phyloP scores from a whole-genome alignment of 2,329 filamentous ascomycete genomes.

The Curvularia verruculosa region DNA sequence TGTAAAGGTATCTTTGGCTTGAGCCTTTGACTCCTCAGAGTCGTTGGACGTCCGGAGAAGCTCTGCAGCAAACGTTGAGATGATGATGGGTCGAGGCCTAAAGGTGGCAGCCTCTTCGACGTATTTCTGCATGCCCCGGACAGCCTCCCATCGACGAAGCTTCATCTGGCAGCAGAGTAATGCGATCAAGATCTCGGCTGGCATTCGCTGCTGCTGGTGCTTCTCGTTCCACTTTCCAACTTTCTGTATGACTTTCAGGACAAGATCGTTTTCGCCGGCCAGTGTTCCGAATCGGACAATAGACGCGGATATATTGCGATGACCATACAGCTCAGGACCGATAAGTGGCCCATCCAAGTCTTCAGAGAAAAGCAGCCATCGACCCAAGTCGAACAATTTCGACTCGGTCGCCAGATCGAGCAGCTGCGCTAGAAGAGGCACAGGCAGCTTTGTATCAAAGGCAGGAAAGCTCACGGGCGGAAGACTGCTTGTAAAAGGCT shows the following conservation, averaged over 20 bases:
- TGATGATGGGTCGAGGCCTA: constrained; percentile 33
- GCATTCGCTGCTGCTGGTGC: constrained; percentile 36
- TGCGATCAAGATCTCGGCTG: constrained; percentile 44
- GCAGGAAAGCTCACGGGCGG: constrained; percentile 53
- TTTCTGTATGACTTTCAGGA: constrained; percentile 40
- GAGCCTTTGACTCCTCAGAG: constrained; percentile 12
- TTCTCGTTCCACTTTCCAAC: constrained; percentile 25
- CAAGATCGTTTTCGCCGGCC: constrained; percentile 52
- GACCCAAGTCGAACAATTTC: constrained; percentile 56
- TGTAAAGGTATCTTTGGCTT: constrained; percentile 35
- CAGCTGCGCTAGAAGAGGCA: constrained; percentile 56
- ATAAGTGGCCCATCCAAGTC: constrained; percentile 64
- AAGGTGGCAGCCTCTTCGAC: constrained; percentile 34
- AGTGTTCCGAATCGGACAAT: constrained; percentile 62
- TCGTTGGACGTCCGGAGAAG: constrained; percentile 33
- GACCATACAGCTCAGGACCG: constrained; percentile 51
- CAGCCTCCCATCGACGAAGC: constrained; percentile 50
- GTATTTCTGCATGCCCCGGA: constrained; percentile 47
- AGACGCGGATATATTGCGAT: constrained; percentile 58
- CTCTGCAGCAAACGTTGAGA: constrained; percentile 40
- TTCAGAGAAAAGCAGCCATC: constrained; percentile 59
- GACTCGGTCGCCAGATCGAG: constrained; percentile 58
- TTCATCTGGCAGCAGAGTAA: constrained; percentile 53
- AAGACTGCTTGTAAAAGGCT: constrained; percentile 34
- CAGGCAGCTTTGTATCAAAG: constrained; percentile 55